A percentile compares a stretch with the other conserved stretches of the same genome.
Evolutionary conservation across 495 filamentous ascomycete species (phyloP).

Genomic region (Apiosordaria backusii): DNA sequence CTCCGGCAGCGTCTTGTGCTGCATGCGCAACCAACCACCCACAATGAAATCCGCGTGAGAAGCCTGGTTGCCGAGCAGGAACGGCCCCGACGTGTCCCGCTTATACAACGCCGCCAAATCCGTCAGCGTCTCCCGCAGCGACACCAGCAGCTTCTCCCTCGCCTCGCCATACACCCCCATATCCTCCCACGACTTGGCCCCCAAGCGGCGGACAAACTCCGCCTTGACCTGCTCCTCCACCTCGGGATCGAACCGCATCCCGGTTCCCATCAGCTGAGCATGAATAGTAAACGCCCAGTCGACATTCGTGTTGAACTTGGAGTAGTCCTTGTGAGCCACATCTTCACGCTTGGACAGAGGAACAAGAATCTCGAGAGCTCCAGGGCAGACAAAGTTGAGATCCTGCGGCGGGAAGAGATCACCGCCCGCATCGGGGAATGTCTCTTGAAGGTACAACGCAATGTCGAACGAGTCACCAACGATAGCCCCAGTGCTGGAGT

Average conservation of each 20-base stretch:
- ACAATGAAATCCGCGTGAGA: slow-evolving; percentile 62
- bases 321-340: slow-evolving; percentile 25
- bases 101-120: slow-evolving; percentile 44
- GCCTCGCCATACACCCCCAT: slow-evolving; percentile 34
- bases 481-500: slow-evolving; percentile 37
- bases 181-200: slow-evolving; percentile 46
- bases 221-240: slow-evolving; percentile 41
- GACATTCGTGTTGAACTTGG: slow-evolving; percentile 47
- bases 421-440: slow-evolving; percentile 38
- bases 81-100: slow-evolving; percentile 44
- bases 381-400: slow-evolving; percentile 27
- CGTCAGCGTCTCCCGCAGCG: slow-evolving; percentile 41
- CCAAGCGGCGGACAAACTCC: slow-evolving; percentile 45
- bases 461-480: slow-evolving; percentile 65
- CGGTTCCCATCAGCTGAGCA: slow-evolving; percentile 29
- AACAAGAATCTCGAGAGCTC: slow-evolving; percentile 17
- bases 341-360: slow-evolving; percentile 32
- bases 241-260: slow-evolving; percentile 46
- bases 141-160: slow-evolving; percentile 34
- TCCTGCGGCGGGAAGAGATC: slow-evolving; percentile 42
- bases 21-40: slow-evolving; percentile 57
- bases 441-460: slow-evolving; percentile 53
- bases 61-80: slow-evolving; percentile 43
- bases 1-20: slow-evolving; percentile 24
- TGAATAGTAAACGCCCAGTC: slow-evolving; percentile 50